Evolutionary conservation across 2,329 filamentous ascomycete genomes (phyloP).

Genomic region (Orbilia brochopaga): DNA sequence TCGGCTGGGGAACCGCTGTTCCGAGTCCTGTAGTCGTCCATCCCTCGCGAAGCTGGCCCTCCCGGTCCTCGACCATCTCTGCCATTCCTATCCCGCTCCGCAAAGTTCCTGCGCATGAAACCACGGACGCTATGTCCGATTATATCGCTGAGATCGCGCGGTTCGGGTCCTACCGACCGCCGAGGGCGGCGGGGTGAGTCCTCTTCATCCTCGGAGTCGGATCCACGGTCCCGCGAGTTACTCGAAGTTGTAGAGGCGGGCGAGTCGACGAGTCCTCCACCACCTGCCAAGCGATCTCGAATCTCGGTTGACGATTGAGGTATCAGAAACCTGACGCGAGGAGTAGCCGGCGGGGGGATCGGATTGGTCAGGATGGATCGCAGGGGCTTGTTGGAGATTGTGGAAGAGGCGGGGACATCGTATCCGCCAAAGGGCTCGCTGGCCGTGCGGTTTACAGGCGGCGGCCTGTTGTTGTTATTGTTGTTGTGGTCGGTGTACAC

Average conservation of each 20-base stretch:
- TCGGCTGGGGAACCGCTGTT: slow-evolving; percentile 40
- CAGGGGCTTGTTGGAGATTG: slow-evolving; percentile 21
- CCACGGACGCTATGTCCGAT: slow-evolving; percentile 41
- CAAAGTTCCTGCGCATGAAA: slow-evolving; percentile 39
- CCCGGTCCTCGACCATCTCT: slow-evolving; percentile 12
- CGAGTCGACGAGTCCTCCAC: slow-evolving; percentile 34
- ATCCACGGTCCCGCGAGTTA: slow-evolving; percentile 23
- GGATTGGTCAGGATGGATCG: slow-evolving; percentile 43
- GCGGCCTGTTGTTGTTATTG: slow-evolving; percentile 17
- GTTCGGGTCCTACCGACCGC: slow-evolving; percentile 10
- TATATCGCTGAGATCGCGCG: slow-evolving; percentile 42
- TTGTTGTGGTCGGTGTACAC: slow-evolving; percentile 11
- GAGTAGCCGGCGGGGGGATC: slow-evolving; percentile 34
- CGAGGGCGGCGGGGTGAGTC: slow-evolving; percentile 6
- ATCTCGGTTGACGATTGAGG: slow-evolving; percentile 46
- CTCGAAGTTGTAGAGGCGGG: slow-evolving; percentile 41
- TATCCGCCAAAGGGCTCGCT: slow-evolving; percentile 46
- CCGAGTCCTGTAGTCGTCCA: slow-evolving; percentile 22
- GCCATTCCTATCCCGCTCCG: slow-evolving; percentile 15
- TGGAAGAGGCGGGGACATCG: slow-evolving; percentile 37
- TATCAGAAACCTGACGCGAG: slow-evolving; percentile 45
- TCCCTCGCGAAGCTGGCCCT: slow-evolving; percentile 19
- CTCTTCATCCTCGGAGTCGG: slow-evolving; percentile 26
- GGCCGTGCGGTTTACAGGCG: slow-evolving; percentile 26
- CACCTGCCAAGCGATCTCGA: slow-evolving; percentile 36